Percentiles rank a stretch among this genome's conserved stretches.
These are phyloP conservation scores for Ogataea corticis DNA, from an alignment of 805 yeast species.

Conservation along the genomic window DNA sequence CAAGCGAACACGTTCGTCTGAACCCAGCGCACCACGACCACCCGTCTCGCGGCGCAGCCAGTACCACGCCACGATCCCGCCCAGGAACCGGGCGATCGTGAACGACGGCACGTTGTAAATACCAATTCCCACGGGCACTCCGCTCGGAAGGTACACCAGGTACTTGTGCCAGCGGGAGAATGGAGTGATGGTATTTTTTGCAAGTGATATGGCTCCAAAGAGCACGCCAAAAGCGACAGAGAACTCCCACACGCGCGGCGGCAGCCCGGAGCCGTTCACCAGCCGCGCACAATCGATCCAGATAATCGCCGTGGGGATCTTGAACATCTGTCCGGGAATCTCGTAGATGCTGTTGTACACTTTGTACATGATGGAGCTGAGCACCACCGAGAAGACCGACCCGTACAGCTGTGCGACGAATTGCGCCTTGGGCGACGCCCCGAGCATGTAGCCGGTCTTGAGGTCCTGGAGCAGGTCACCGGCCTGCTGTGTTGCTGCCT, in stretches of 20 bases:
- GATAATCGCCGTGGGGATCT: slow-evolving; percentile 92
- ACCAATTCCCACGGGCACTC: slow-evolving; percentile 97
- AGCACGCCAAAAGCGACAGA: slow-evolving; percentile 61
- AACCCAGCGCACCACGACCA: slow-evolving; percentile 12
- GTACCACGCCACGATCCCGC: slow-evolving; percentile 68
- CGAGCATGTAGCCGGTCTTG: slow-evolving; percentile 88
- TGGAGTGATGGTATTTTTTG: slow-evolving; percentile 54
- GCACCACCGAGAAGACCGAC: slow-evolving; percentile 75
- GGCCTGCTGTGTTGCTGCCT: slow-evolving; percentile 99
- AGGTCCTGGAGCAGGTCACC: slow-evolving; percentile 98
- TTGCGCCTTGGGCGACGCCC: slow-evolving; percentile 92
- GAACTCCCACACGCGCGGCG: slow-evolving; percentile 68
- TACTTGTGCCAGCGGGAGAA: slow-evolving; percentile 32
- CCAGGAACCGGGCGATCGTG: slow-evolving; percentile 88
- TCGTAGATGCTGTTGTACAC: slow-evolving; percentile 80
- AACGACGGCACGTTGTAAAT: slow-evolving; percentile 92
- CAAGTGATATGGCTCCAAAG: slow-evolving; percentile 68
- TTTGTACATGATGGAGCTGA: slow-evolving; percentile 80
- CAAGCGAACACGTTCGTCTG: slow-evolving; percentile 63
- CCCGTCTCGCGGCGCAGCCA: slow-evolving; percentile 46
- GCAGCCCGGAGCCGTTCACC: slow-evolving; percentile 88
- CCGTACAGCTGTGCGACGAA: slow-evolving; percentile 89
- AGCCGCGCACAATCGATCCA: slow-evolving; percentile 96
- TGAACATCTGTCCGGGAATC: slow-evolving; percentile 77
- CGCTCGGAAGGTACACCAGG: slow-evolving; percentile 74